These are phyloP conservation scores for Ustilago trichophora DNA, from an alignment of 1,284 basidiomycete species.

Conservation along the genomic window DNA sequence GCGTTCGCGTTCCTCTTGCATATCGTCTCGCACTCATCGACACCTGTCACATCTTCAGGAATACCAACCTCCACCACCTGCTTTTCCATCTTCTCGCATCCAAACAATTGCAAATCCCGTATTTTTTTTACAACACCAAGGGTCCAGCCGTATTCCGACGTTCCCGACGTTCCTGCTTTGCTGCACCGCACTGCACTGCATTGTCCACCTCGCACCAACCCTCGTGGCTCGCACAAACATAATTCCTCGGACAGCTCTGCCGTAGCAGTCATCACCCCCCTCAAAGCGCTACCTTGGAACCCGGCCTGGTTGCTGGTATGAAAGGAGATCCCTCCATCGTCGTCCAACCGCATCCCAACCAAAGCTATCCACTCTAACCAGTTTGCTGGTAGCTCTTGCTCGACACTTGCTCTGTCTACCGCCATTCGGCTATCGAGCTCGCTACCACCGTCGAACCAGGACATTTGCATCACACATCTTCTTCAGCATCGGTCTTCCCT, in stretches of 20 bases:
- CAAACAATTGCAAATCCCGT: slow-evolving; percentile 9
- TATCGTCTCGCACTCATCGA: slow-evolving; percentile 23
- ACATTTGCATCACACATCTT: neutral
- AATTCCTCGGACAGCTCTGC: too few relatives aligned
- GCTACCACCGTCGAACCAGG: neutral
- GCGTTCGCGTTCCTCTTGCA: slow-evolving; percentile 2
- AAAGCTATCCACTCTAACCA: neutral
- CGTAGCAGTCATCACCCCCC: too few relatives aligned
- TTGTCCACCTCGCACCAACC: neutral
- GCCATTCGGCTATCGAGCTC: too few relatives aligned
- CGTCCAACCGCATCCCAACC: neutral
- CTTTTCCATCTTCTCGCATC: too few relatives aligned
- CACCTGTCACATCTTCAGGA: slow-evolving; percentile 33
- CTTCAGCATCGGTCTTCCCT: neutral
- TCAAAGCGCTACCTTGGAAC: too few relatives aligned
- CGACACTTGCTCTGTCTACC: slow-evolving; percentile 15
- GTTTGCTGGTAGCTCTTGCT: neutral
- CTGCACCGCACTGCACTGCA: too few relatives aligned
- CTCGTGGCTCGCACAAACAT: too few relatives aligned
- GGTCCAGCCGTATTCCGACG: slow-evolving; percentile 5
- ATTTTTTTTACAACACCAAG: slow-evolving; percentile 6
- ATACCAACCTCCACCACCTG: slow-evolving; percentile 40
- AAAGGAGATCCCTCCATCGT: neutral
- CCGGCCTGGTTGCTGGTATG: slow-evolving; percentile 14
- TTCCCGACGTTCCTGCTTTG: too few relatives aligned